Evolutionary conservation across 1,139 yeast genomes (phyloP), one percentile per base, ranked within the genome.

Genomic region (Taphrina populina): DNA sequence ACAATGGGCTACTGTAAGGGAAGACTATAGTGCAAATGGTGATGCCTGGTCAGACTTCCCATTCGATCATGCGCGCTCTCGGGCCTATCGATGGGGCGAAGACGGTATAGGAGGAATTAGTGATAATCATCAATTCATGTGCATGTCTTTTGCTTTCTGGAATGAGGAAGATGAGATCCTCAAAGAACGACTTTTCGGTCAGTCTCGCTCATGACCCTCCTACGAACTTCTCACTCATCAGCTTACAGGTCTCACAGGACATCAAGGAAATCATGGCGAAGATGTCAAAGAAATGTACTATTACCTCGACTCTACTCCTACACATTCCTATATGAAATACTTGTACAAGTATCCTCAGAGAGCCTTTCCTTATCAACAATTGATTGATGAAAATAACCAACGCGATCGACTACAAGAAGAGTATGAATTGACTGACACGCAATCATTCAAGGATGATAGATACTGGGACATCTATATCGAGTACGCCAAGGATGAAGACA

Each of bases 1-100:
- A 59, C 88, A 87, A 64, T 90, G 97, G 97, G 77, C 95, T 24
- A 85, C 95, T 0, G 96, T 92, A 7, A 75, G 96, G 61, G 96
- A 90, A 70, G 97, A 90, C 68, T 90, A 90, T 70, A 85, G 95
- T 8, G 63, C 62, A 33, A 65, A 83, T 64, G 97, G 97, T 44
- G 92, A 88, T 64, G 96, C 96, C 2, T 90, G 97, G 97, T 77
- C 83, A 33, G 81, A 83, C 64, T 90, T 90, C 70, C 88, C 95
- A 7, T 88, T 88, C 69, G 95, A 87, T 60, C 90, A 87, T 61
- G 86, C 95, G 2, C 77, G 82, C 62, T 80, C 94, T 24, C 76
- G 97, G 66, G 81, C 87, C 15, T 90, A 86, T 67, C 76, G 97
- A 55, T 90, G 97, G 97, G 95, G 96, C 47, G 97, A 90, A 70